Conservation (phyloP, 768 basidiomycete genomes). For the Tulasnella sp. region DNA sequence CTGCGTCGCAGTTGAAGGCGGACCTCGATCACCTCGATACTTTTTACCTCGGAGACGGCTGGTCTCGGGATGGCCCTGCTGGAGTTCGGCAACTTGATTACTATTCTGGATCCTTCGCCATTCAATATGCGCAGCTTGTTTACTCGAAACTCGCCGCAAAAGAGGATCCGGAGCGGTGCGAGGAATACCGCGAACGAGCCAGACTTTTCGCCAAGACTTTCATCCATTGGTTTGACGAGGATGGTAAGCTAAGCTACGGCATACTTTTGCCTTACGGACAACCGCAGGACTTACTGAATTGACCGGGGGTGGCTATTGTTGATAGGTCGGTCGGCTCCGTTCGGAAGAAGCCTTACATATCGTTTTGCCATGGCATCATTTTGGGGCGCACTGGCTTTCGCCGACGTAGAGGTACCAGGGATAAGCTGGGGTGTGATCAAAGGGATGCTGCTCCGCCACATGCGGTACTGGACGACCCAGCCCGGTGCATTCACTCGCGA, state of each 20-base stretch:
- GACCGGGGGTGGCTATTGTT: neutral
- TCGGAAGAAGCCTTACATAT: constrained; percentile 68
- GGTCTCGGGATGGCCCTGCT: constrained; percentile 71
- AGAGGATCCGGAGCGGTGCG: constrained; percentile 55
- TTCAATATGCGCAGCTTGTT: constrained; percentile 63
- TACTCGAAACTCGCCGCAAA: constrained; percentile 59
- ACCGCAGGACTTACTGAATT: neutral
- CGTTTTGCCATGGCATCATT: constrained; percentile 74
- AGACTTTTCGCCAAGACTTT: constrained; percentile 59
- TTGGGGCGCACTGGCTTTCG: constrained; percentile 67
- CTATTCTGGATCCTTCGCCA: constrained; percentile 72
- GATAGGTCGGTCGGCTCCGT: constrained; percentile 63
- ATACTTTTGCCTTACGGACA: neutral
- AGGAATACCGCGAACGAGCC: constrained; percentile 57
- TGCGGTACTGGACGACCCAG: constrained; percentile 63
- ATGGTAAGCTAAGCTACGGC: constrained; percentile 39
- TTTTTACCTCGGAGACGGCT: constrained; percentile 67
- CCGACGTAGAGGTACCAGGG: constrained; percentile 60
- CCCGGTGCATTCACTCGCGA: constrained; percentile 40
- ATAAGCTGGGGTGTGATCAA: constrained; percentile 64
- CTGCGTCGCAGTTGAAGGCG: constrained; percentile 53
- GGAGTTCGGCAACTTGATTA: constrained; percentile 73
- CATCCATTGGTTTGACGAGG: constrained; percentile 64
- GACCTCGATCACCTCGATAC: constrained; percentile 71
- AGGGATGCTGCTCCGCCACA: constrained; percentile 61